Percentiles rank a stretch among this genome's conserved stretches.
These are phyloP conservation scores for Anthoceros angustus DNA, from an alignment of 225 moss, liverwort and hornwort genomes.

Conservation along the genomic window DNA sequence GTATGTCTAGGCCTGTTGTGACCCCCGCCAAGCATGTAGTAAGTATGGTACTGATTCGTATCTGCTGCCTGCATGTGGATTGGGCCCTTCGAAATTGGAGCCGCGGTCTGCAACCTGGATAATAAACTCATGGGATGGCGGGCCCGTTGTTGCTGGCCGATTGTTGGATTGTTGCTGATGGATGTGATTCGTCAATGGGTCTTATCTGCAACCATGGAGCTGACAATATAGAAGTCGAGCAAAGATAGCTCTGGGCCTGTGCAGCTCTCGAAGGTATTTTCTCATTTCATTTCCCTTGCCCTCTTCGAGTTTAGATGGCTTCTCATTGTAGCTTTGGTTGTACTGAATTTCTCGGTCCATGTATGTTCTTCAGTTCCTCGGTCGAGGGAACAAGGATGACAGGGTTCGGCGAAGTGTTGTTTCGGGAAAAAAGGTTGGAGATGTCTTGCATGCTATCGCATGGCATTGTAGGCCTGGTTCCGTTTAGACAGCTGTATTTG, in stretches of 20 bases:
- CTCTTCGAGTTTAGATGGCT: not conserved
- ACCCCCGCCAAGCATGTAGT: not conserved
- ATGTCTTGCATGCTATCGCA: slow-evolving; percentile 8
- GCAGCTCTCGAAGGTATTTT: slow-evolving; percentile 73
- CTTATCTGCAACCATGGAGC: slow-evolving; percentile 36
- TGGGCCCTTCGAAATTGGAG: slow-evolving; percentile 99
- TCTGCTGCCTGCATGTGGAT: slow-evolving; percentile 94
- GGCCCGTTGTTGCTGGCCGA: slow-evolving; percentile 54
- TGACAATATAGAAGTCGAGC: slow-evolving; percentile 47
- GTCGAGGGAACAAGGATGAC: slow-evolving; percentile 48
- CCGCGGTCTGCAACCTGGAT: slow-evolving; percentile 93
- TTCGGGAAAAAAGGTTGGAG: slow-evolving; percentile 94
- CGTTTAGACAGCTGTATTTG: slow-evolving; percentile 36
- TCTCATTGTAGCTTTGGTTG: not conserved
- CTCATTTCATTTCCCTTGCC: not conserved
- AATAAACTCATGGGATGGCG: slow-evolving; percentile 66
- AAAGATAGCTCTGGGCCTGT: slow-evolving; percentile 68
- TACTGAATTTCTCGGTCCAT: not conserved
- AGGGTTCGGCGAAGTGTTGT: slow-evolving; percentile 74
- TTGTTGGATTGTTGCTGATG: slow-evolving; percentile 41
- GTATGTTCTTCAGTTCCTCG: slow-evolving; percentile 47
- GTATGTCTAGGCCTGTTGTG: slow-evolving; percentile 6
- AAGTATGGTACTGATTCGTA: slow-evolving; percentile 60
- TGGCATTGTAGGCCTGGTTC: slow-evolving; percentile 2
- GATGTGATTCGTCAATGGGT: slow-evolving; percentile 33